phyloP scores from a whole-genome alignment of 306 rosid genomes.

The Vicia villosa region DNA sequence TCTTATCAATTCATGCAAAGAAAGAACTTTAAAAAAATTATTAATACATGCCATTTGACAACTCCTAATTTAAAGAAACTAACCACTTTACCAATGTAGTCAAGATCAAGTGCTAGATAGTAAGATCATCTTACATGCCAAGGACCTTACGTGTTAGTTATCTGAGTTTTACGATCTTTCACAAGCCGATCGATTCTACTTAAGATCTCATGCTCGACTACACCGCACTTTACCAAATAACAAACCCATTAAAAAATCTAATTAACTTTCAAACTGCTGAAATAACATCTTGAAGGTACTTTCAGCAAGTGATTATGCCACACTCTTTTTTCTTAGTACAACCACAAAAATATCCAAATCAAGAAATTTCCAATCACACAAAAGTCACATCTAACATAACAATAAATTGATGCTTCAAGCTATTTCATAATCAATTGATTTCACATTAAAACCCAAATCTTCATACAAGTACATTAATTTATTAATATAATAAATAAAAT shows the following conservation, averaged over 20 bases:
- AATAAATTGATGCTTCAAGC: background rate
- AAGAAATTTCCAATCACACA: slow-evolving; percentile 20
- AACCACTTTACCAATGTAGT: background rate
- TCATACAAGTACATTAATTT: too few species aligned
- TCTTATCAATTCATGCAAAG: background rate
- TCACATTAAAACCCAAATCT: too few species aligned
- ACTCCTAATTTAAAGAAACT: background rate
- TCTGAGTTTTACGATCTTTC: too few species aligned
- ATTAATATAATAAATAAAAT: background rate
- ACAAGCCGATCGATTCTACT: too few species aligned
- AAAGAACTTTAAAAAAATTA: background rate
- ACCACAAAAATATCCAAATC: slow-evolving; percentile 9
- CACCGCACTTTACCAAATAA: too few species aligned
- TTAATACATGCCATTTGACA: background rate
- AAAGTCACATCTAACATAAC: slow-evolving; percentile 16
- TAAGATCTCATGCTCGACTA: too few species aligned
- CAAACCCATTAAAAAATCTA: too few species aligned
- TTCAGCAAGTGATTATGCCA: background rate
- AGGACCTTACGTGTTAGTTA: too few species aligned
- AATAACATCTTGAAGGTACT: background rate
- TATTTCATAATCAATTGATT: background rate
- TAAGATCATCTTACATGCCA: too few species aligned
- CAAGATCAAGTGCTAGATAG: too few species aligned
- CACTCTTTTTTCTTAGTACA: background rate
- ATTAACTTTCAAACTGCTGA: background rate